phyloP scores from a whole-genome alignment of 768 basidiomycete genomes.

The Lactarius deliciosus region DNA sequence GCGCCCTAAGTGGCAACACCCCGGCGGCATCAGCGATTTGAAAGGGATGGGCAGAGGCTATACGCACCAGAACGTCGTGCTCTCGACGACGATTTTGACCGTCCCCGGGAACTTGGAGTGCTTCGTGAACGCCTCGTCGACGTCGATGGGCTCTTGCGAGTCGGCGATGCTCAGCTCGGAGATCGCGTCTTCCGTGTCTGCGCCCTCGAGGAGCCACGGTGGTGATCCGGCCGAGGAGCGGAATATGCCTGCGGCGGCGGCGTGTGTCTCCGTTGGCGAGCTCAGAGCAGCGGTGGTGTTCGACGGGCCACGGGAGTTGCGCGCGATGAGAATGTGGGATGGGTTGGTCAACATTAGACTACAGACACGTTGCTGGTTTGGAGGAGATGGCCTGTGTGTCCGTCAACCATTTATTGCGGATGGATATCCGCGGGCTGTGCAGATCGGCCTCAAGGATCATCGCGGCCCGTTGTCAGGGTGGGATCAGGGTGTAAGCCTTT shows the following conservation, averaged over 20 bases:
- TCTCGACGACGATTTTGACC: constrained; percentile 88
- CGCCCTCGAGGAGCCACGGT: constrained; percentile 76
- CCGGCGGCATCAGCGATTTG: constrained; percentile 6
- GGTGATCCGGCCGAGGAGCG: constrained; percentile 71
- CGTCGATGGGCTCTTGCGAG: constrained; percentile 65
- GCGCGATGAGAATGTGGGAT: constrained; percentile 85
- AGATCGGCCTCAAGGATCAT: background rate
- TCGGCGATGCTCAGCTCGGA: constrained; percentile 68
- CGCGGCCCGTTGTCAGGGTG: constrained; percentile 4
- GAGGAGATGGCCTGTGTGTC: background rate
- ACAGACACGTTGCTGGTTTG: constrained; percentile 5
- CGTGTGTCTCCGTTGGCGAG: constrained; percentile 85
- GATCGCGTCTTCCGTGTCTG: constrained; percentile 63
- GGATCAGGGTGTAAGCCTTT: background rate
- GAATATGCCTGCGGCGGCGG: constrained; percentile 82
- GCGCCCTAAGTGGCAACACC: constrained; percentile 55
- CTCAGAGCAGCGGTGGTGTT: constrained; percentile 80
- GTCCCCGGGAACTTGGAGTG: constrained; percentile 72
- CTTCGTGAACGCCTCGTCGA: constrained; percentile 77
- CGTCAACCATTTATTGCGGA: background rate
- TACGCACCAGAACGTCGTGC: constrained; percentile 80
- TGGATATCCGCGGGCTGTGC: too few species aligned
- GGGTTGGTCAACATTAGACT: constrained; percentile 65
- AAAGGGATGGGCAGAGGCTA: background rate
- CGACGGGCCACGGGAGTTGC: constrained; percentile 73